Base-by-base conservation (phyloP, 2,329 filamentous ascomycete species). In the Passalora sequoiae region DNA sequence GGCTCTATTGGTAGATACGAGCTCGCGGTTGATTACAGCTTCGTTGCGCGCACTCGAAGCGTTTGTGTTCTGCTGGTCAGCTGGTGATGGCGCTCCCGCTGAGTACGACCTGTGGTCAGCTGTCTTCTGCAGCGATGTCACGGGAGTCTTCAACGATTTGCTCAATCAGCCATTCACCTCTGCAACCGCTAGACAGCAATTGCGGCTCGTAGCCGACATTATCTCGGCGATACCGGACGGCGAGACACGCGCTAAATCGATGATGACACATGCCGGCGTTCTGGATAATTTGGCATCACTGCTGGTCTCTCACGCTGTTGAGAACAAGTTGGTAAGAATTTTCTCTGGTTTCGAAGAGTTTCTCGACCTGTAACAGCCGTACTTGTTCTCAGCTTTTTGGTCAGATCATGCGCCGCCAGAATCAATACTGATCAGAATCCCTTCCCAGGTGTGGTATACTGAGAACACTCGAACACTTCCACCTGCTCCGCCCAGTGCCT, bases 241-340 rank as follows among this genome's bases (percentile, higher is more conserved):
- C 49, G 81, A 89, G 46, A 29, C 30, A n/a, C 25, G 27, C 25
- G 15, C 42, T 2, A 86, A 86, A 64, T 76, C 78, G 48, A 69
- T 76, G n/a, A 68, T 97, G 42, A 78, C 86, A 8, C 81, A 82
- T 27, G 74, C 73, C 8, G 86, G 86, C 4, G 74, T 94, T 19
- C 70, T 97, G 24, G 87, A 95, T 65, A 78, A 83, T 9, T 73
- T 97, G 20, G 84, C 87, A 19, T 75, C 80, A 4, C 82, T 82
- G 53, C 68, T 97, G 45, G 86, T 64, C 79, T 40, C 81, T 75
- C 43, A 84, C 86, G 64, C 48, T 28, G 57, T 49, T 44, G 45
- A 43, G 21, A 49, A 46, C 40, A 50, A 50, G 30, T 51, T 60
- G 33, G n/a, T n/a, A n/a, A n/a, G n/a, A n/a, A n/a, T n/a, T n/a